Base-by-base conservation (phyloP, 768 basidiomycete species). In the Solioccasus polychromus region DNA sequence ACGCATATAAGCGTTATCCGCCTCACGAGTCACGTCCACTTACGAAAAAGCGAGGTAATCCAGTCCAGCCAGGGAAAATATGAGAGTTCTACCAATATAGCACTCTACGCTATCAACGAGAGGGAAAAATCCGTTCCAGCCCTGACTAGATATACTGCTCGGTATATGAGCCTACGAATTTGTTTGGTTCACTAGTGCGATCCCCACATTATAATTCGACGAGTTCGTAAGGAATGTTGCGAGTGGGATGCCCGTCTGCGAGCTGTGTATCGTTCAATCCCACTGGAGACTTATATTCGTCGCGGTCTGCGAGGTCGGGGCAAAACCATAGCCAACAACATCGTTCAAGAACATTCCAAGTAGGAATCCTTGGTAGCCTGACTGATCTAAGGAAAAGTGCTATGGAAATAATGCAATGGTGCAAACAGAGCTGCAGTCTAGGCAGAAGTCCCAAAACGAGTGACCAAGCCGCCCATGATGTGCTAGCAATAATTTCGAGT, bases 61-160 rank as follows among this genome's bases (percentile, higher is more conserved):
- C 71, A 91, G 71, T 14, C 75, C 74, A 18, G 72, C 74, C n/a
- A 92, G 71, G 15, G 83, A 81, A 60, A 77, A 90, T 55, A 88
- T 88, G 38, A 88, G 68, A 4, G 79, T 80, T 12, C 70, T 64
- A 10, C 91, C 88, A n/a, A 73, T 62, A 58, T 85, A 91, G 52
- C 84, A 73, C 61, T 90, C 80, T 1, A 94, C 90, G 53, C 93
- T 92, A 59, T 93, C 88, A n/a, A 91, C 77, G 12, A 93, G 71
- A 20, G 93, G 74, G 0, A 79, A 70, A 57, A 89, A 91, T 5
- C 88, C 88, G 55, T 84, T 80, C 86, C 86, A 92, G 3, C 70
- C 74, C 24, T 65, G 59, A 17, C 24, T 51, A 5, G 39, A 32
- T 17, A 67, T 31, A 20, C 38, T 45, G 5, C 60, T 56, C 8